Percentiles rank a stretch among this genome's conserved stretches.
Evolutionary conservation across 2,329 filamentous ascomycete species (phyloP).

Genomic region (Nannizziopsis arthrosporioides): DNA sequence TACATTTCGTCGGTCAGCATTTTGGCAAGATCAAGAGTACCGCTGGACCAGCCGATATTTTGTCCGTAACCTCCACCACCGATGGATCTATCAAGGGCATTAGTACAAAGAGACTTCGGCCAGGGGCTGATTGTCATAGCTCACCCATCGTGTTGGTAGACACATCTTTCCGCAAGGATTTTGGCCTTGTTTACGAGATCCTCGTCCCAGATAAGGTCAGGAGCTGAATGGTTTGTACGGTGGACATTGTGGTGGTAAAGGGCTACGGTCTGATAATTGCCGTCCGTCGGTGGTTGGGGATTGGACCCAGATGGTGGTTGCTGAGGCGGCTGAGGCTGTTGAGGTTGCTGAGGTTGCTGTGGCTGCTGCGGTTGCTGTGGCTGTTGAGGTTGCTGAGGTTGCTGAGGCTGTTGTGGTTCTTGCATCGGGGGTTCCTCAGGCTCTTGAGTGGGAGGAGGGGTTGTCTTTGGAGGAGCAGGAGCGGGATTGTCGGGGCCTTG

Average conservation of each 20-base stretch:
- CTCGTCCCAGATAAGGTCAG: conserved; percentile 51
- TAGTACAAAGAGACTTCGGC: not conserved
- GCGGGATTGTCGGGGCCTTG: too few relatives aligned
- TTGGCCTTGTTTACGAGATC: conserved; percentile 53
- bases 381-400: too few relatives aligned
- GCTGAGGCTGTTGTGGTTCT: too few relatives aligned
- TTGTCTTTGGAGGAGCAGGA: too few relatives aligned
- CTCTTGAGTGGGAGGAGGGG: too few relatives aligned
- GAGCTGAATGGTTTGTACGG: conserved; percentile 67
- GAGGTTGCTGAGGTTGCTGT: not conserved
- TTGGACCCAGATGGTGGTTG: conserved; percentile 1
- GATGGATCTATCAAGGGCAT: not conserved
- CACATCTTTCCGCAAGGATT: conserved; percentile 53
- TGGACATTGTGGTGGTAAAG: conserved; percentile 75
- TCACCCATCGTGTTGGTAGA: conserved; percentile 66
- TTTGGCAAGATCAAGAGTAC: conserved; percentile 47
- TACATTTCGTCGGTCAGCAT: conserved; percentile 81
- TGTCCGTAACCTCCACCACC: conserved; percentile 65
- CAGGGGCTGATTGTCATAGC: conserved; percentile 23
- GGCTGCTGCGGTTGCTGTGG: not conserved
- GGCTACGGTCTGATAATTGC: conserved; percentile 26
- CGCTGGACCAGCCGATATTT: conserved; percentile 67
- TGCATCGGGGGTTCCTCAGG: too few relatives aligned
- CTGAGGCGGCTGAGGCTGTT: conserved; percentile 6
- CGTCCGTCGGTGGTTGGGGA: conserved; percentile 8